Evolutionary conservation across 2,329 filamentous ascomycete species (phyloP).

Genomic region (Microsporum ferrugineum): DNA sequence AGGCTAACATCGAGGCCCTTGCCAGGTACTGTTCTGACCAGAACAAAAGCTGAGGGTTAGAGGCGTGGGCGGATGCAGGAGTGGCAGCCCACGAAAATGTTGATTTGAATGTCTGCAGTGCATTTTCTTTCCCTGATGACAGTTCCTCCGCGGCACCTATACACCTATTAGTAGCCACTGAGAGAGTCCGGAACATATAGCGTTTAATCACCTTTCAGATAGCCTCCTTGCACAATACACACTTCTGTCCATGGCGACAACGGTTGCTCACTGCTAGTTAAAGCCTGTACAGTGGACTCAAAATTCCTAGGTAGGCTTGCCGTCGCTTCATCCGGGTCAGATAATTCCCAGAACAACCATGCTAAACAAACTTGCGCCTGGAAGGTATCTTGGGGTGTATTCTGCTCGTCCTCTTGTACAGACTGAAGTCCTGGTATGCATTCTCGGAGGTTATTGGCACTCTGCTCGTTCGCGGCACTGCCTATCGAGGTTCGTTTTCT

Average conservation of each 20-base stretch:
- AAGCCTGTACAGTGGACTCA: constrained; percentile 42
- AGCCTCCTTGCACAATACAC: constrained; percentile 66
- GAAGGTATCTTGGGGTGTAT: constrained; percentile 46
- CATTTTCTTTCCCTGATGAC: constrained; percentile 40
- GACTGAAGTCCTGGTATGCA: constrained; percentile 32
- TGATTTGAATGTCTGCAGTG: constrained; percentile 54
- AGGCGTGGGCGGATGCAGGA: constrained; percentile 28
- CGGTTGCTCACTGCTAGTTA: constrained; percentile 42
- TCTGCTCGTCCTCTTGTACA: constrained; percentile 49
- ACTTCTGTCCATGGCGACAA: constrained; percentile 68
- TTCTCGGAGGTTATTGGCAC: constrained; percentile 27
- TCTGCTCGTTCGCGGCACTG: constrained; percentile 23
- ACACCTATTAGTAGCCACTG: not conserved
- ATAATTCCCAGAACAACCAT: constrained; percentile 71
- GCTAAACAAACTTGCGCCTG: constrained; percentile 75
- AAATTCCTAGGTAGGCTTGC: constrained; percentile 54
- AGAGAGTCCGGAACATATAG: not conserved
- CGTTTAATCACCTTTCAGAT: constrained; percentile 55
- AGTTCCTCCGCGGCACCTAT: constrained; percentile 38
- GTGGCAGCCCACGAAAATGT: constrained; percentile 50
- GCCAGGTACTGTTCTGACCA: constrained; percentile 72
- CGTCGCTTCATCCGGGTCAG: constrained; percentile 54
- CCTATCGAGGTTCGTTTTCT: constrained; percentile 19
- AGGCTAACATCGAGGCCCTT: constrained; percentile 60
- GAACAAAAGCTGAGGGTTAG: constrained; percentile 55